Conservation (phyloP, 2,329 filamentous ascomycete species). For the Alternaria viburni region DNA sequence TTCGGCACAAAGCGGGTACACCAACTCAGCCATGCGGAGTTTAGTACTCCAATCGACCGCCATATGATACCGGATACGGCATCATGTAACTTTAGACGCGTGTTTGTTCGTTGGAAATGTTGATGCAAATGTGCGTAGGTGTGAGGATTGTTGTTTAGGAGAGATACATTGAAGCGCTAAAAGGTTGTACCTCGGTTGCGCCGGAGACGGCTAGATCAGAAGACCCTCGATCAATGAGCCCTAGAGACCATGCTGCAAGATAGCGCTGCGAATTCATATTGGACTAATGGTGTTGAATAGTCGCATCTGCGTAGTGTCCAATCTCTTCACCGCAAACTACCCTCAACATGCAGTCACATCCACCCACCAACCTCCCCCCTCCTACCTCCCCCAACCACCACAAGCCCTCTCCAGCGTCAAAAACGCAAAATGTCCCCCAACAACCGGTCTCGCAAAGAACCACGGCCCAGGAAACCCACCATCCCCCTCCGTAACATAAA, state of each 20-base stretch:
- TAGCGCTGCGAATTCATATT: too few species aligned
- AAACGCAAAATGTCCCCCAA: slow-evolving; percentile 86
- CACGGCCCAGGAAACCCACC: slow-evolving; percentile 75
- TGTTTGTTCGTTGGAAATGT: background rate
- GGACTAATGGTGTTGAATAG: too few species aligned
- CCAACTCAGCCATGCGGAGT: background rate
- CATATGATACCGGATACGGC: background rate
- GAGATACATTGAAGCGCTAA: background rate
- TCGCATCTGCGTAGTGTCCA: background rate
- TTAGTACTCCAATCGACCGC: background rate
- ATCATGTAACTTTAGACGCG: background rate
- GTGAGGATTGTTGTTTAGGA: background rate
- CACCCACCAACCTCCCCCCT: too few species aligned
- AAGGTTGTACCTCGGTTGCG: background rate
- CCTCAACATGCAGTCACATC: background rate
- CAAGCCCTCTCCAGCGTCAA: slow-evolving; percentile 82
- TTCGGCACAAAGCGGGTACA: background rate
- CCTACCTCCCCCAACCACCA: slow-evolving; percentile 57
- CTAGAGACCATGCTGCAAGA: too few species aligned
- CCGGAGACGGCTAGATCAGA: background rate
- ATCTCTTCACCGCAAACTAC: background rate
- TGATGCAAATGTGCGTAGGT: background rate
- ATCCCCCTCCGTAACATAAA: slow-evolving; percentile 79
- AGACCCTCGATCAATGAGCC: too few species aligned
- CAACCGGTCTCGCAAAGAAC: slow-evolving; percentile 83